Conservation (phyloP, 202 grass and related monocot genomes). For the Elaeis oleifera region DNA sequence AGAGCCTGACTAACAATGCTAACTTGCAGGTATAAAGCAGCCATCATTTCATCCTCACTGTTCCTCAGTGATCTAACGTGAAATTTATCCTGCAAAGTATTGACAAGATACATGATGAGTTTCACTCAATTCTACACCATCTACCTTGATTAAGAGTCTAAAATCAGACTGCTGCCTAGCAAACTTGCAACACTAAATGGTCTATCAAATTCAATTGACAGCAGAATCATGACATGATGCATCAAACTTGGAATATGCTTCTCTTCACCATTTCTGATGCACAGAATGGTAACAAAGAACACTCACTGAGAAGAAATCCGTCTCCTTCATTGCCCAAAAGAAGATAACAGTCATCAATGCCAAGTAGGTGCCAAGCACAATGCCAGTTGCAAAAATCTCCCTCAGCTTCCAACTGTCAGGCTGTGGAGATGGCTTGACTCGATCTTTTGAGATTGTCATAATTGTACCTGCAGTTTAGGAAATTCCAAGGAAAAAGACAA, state of each 20-base stretch:
- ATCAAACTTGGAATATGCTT: too few species aligned
- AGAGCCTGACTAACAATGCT: slow-evolving; percentile 99
- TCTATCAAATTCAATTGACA: too few species aligned
- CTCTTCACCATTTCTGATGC: not conserved
- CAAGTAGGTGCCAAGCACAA: slow-evolving; percentile 74
- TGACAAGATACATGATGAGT: not conserved
- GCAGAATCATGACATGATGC: too few species aligned
- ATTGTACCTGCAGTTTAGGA: slow-evolving; percentile 53
- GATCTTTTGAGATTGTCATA: slow-evolving; percentile 97
- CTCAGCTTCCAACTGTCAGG: slow-evolving; percentile 92
- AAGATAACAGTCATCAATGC: slow-evolving; percentile 86
- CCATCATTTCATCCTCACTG: slow-evolving; percentile 63
- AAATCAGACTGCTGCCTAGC: too few species aligned
- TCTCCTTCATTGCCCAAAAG: slow-evolving; percentile 81
- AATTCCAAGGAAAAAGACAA: not conserved
- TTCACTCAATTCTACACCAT: too few species aligned
- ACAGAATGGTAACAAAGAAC: not conserved
- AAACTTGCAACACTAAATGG: too few species aligned
- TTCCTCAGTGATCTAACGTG: slow-evolving; percentile 40
- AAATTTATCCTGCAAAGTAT: slow-evolving; percentile 47
- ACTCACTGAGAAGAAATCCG: slow-evolving; percentile 65
- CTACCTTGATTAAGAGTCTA: too few species aligned
- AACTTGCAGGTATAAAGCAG: slow-evolving; percentile 93
- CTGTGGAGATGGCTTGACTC: slow-evolving; percentile 72
- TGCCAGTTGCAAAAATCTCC: slow-evolving; percentile 83